These are phyloP conservation scores for Eimeria sp. DNA, from an alignment of 169 alveolate species.

Conservation along the genomic window DNA sequence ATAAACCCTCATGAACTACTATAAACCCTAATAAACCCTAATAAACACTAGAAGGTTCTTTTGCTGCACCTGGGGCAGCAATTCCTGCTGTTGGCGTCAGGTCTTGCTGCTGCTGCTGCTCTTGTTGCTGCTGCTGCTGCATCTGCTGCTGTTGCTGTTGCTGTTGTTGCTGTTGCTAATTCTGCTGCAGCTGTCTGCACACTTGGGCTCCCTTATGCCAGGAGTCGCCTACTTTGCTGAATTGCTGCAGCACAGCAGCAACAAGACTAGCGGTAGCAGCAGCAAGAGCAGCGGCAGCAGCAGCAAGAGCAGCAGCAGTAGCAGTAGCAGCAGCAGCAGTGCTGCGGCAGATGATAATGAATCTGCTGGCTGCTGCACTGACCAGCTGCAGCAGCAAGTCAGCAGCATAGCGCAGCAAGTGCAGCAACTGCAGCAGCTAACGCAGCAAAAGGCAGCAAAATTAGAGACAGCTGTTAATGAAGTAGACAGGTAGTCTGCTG, in stretches of 20 bases:
- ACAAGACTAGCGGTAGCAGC: conserved; percentile 29
- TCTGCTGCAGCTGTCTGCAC: conserved; percentile 22
- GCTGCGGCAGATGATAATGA: conserved; percentile 9
- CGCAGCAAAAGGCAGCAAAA: conserved; percentile 21
- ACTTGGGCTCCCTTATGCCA: conserved; percentile 19
- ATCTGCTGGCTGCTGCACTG: conserved; percentile 4
- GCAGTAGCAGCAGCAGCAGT: neutral
- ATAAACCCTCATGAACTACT: too few relatives aligned
- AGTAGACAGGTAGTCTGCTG: conserved; percentile 30
- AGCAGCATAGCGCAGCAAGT: conserved; percentile 3
- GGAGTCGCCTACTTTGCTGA: conserved; percentile 37
- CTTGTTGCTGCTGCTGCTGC: conserved; percentile 13
- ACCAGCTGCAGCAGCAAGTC: conserved; percentile 56
- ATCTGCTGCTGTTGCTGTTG: conserved; percentile 1
- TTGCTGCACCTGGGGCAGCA: too few relatives aligned
- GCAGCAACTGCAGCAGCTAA: conserved; percentile 32
- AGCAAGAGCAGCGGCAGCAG: conserved; percentile 1
- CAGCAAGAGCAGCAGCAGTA: conserved; percentile 27
- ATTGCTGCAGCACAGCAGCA: conserved; percentile 1
- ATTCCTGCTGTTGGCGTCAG: too few relatives aligned
- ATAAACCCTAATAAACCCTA: too few relatives aligned
- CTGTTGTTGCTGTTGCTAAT: neutral
- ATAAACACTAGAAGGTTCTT: too few relatives aligned
- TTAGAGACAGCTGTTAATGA: conserved; percentile 9
- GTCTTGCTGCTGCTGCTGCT: too few relatives aligned